Base-by-base conservation (phyloP, 2,329 filamentous ascomycete species). In the Colletotrichum spaethianum region DNA sequence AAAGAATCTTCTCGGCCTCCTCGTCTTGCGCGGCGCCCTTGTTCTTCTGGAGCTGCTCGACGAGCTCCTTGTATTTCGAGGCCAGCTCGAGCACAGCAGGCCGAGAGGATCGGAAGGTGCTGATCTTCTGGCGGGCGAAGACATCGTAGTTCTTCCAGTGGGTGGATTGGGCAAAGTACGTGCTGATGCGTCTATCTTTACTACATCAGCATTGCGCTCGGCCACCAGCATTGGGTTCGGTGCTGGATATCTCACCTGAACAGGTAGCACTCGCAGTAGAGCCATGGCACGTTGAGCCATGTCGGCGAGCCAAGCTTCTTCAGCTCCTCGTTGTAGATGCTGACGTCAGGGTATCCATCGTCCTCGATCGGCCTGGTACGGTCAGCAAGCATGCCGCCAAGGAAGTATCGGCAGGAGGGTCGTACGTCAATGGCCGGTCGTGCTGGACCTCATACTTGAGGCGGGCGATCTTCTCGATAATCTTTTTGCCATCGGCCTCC, bases 381-480 rank as follows among this genome's bases (percentile, higher is more conserved):
- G 38, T 73, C 44, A 76, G 63, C 42, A 46, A 4, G n/a, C 73
- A 52, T 64, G 33, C 33, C 38, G 26, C 14, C 38, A 1, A n/a
- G 20, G 9, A 44, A 12, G n/a, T 31, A 20, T 46, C 3, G n/a
- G 3, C 9, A 6, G 12, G 14, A n/a, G 33, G n/a, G 12, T 69
- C 89, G 74, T 86, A 96, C 93, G 89, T 92, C 76, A 98, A 83
- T 74, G 90, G 86, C 53, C 95, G 91, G 82, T 98, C 92, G 80
- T 99, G 96, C 80, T 98, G 94, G 55, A 98, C 85, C 83, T 98
- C 96, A 83, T 98, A 98, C 84, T 99, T 99, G 77, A 99, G 87
- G 75, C 88, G 89, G 6, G 92, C 93, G 16, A 99, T 87, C 75
- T 93, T 89, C 79, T 93, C 91, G 52, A 97, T 89, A 72, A 99